Percentiles rank a stretch among this genome's conserved stretches.
Evolutionary conservation across 1,284 basidiomycete species (phyloP).

Genomic region (Fomitopsis palustris): DNA sequence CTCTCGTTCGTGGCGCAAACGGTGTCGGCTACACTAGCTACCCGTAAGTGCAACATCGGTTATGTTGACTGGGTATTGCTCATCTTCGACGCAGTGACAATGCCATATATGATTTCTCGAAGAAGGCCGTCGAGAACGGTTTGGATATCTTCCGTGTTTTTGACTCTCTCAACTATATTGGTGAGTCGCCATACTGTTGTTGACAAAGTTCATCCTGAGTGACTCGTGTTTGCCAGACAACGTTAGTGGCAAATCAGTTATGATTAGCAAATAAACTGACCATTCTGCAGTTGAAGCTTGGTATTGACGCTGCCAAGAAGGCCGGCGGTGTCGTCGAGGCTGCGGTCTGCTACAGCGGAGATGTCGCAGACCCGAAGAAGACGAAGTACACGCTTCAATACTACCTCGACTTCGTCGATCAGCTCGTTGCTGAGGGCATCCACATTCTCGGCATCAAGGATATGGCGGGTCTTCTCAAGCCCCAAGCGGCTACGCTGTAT

Average conservation of each 20-base stretch:
- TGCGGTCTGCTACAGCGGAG: conserved; percentile 98
- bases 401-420: conserved; percentile 94
- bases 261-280: neutral
- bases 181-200: conserved; percentile 39
- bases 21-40: conserved; percentile 99
- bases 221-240: conserved; percentile 57
- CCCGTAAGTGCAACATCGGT: conserved; percentile 58
- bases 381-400: conserved; percentile 98
- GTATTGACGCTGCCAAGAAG: conserved; percentile 99
- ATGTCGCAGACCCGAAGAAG: conserved; percentile 93
- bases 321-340: conserved; percentile 98
- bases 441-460: conserved; percentile 99
- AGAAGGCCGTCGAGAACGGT: conserved; percentile 98
- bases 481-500: conserved; percentile 86
- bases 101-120: conserved; percentile 98
- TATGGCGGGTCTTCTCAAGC: conserved; percentile 98
- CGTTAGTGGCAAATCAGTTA: conserved; percentile 33
- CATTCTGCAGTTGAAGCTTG: conserved; percentile 76
- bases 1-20: conserved; percentile 97
- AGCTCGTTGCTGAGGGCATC: conserved; percentile 94
- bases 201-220: neutral
- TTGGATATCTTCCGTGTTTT: conserved; percentile 99
- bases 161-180: conserved; percentile 98
- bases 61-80: neutral
- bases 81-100: conserved; percentile 67